phyloP scores from a whole-genome alignment of 371 early-diverging fungal species.

The Mucor lusitanicus region DNA sequence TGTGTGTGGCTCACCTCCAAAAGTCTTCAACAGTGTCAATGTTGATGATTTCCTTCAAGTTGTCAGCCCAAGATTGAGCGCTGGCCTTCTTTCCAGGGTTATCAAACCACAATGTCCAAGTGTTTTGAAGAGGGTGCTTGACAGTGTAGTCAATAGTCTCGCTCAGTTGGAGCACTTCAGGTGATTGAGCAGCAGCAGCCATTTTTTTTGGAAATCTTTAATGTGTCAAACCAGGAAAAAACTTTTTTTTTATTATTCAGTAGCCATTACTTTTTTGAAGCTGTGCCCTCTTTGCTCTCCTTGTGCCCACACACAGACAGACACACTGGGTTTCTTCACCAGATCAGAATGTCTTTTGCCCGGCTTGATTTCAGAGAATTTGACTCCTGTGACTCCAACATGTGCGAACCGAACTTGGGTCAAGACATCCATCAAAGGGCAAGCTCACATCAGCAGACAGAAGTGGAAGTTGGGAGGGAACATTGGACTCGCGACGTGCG shows the following conservation, averaged over 20 bases:
- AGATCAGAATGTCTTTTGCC: no score
- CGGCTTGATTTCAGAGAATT: no score
- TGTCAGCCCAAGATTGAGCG: conserved; percentile 84
- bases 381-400: no score
- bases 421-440: no score
- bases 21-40: conserved; percentile 95
- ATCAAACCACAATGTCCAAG: conserved; percentile 97
- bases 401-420: no score
- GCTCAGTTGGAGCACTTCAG: conserved; percentile 20
- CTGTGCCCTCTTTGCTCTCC: not conserved
- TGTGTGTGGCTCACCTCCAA: conserved; percentile 73
- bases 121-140: conserved; percentile 88
- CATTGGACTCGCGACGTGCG: conserved; percentile 9
- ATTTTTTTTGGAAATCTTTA: conserved; percentile 9
- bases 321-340: no score
- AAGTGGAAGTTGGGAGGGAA: no score
- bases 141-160: conserved; percentile 68
- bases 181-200: conserved; percentile 13
- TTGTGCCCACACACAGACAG: not conserved
- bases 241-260: not conserved
- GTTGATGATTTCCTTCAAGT: conserved; percentile 85
- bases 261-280: not conserved
- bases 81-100: conserved; percentile 81
- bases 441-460: no score
- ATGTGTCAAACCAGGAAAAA: conserved; percentile 3